Base-by-base conservation (phyloP, 495 filamentous ascomycete genomes). In the Neurospora tetraspora region DNA sequence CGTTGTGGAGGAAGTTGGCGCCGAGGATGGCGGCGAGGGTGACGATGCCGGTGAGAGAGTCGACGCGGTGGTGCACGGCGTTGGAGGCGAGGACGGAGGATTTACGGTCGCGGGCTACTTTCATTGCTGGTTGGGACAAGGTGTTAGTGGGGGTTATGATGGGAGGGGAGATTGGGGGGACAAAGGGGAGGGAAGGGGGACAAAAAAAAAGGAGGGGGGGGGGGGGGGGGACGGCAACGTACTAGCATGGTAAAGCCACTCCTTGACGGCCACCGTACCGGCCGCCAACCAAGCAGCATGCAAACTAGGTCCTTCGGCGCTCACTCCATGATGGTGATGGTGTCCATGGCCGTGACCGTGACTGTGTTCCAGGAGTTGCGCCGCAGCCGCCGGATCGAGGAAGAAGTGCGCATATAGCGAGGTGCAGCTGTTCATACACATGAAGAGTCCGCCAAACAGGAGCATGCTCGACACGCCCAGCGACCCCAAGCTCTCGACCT, bases 201-300 rank as follows among this genome's bases (percentile, higher is more conserved):
- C 4, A 5, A 27, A 59, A 27, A 59, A 73, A n/a, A n/a, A n/a
- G n/a, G n/a, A n/a, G n/a, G 27, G 70, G 3, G n/a, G 14, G 47
- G 8, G 20, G n/a, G 11, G 39, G 68, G 39, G 42, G 12, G 61
- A 45, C 23, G 59, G 70, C 23, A 59, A 86, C 94, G 85, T 89
- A 96, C 95, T 98, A 65, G 94, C 92, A 85, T 92, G 91, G 79
- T 98, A 99, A 37, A 99, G 83, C 92, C 94, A 99, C 80, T 99
- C 96, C 83, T 99, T 99, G 71, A 97, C 83, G 3, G 92, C 81
- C 69, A 99, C 96, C 2, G 93, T 96, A 5, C 92, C 94, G 18
- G 88, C 93, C n/a, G 96, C 96, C 31, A 99, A 81, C 96, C 96
- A 99, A 20, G 93, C 95, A 10, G 96, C 96, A 78, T 98, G 92